Percentiles rank a stretch among this genome's conserved stretches.
phyloP scores from a whole-genome alignment of 495 filamentous ascomycete genomes.

The Neurospora hispaniola region DNA sequence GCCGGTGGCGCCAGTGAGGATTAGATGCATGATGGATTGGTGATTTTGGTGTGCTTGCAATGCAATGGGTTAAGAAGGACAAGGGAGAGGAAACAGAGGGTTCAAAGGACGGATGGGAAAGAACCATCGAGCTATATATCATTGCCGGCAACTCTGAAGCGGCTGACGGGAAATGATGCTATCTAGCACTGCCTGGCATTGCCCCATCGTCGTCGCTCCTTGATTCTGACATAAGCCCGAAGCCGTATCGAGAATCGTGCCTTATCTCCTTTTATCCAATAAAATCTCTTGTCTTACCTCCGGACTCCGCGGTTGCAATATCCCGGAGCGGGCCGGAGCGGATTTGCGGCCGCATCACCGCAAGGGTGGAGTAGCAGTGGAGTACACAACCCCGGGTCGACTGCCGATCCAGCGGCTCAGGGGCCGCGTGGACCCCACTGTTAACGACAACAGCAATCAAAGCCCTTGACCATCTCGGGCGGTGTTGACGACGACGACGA shows the following conservation, averaged over 20 bases:
- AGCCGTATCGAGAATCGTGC: not conserved
- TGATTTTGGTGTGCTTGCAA: not conserved
- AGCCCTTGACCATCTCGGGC: not conserved
- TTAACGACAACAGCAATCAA: not conserved
- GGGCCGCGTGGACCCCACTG: not conserved
- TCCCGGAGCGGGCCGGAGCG: not conserved
- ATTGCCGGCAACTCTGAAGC: not conserved
- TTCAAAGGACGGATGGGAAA: not conserved
- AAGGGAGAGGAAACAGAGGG: not conserved
- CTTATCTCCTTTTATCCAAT: not conserved
- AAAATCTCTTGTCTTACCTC: not conserved
- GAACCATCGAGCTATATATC: not conserved
- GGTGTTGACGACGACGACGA: not conserved
- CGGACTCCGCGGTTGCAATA: not conserved
- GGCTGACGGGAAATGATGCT: not conserved
- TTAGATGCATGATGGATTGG: slow-evolving; percentile 49
- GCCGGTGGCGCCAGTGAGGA: slow-evolving; percentile 67
- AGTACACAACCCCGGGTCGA: not conserved
- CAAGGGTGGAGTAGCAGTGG: not conserved
- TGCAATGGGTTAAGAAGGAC: not conserved
- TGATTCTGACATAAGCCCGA: not conserved
- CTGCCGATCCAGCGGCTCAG: not conserved
- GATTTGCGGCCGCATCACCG: not conserved
- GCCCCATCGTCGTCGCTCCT: too few relatives aligned
- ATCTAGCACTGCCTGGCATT: not conserved